Percentiles rank a stretch among this genome's conserved stretches.
Conservation (phyloP, 228 moss, liverwort and hornwort genomes). For the Sphagnum magellanicum region DNA sequence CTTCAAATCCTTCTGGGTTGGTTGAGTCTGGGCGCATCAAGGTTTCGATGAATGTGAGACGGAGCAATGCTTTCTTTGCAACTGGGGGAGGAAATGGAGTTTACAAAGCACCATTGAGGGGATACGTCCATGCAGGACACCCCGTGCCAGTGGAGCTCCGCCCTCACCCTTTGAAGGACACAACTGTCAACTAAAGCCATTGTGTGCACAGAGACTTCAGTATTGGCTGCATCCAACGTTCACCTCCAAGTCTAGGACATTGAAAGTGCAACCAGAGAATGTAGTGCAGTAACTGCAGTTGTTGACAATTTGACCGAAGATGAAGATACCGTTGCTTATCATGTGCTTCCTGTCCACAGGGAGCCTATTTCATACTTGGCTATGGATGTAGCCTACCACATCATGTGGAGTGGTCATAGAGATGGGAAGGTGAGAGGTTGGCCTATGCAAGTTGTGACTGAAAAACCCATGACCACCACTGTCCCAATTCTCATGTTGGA, state of each 20-base stretch:
- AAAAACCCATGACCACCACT: conserved; percentile 26
- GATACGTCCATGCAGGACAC: conserved; percentile 39
- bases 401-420: conserved; percentile 89
- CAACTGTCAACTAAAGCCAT: conserved; percentile 45
- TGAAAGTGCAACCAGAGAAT: conserved; percentile 45
- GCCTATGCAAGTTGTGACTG: conserved; percentile 34
- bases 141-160: conserved; percentile 92
- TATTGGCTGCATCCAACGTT: conserved; percentile 78
- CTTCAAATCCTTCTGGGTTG: conserved; percentile 6
- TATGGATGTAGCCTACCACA: conserved; percentile 62
- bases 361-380: conserved; percentile 59
- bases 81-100: conserved; percentile 52
- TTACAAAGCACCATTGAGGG: conserved; percentile 60
- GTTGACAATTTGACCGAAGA: conserved; percentile 59
- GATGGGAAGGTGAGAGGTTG: conserved; percentile 84
- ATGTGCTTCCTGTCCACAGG: conserved; percentile 39
- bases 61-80: conserved; percentile 29
- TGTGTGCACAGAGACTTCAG: conserved; percentile 53
- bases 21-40: conserved; percentile 12
- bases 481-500: conserved; percentile 54
- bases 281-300: conserved; percentile 32
- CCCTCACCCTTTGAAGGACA: conserved; percentile 73
- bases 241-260: conserved; percentile 87
- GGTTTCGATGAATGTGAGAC: conserved; percentile 7
- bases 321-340: conserved; percentile 78